phyloP scores from a whole-genome alignment of 257 asterid genomes.

The Solanum rostratum region DNA sequence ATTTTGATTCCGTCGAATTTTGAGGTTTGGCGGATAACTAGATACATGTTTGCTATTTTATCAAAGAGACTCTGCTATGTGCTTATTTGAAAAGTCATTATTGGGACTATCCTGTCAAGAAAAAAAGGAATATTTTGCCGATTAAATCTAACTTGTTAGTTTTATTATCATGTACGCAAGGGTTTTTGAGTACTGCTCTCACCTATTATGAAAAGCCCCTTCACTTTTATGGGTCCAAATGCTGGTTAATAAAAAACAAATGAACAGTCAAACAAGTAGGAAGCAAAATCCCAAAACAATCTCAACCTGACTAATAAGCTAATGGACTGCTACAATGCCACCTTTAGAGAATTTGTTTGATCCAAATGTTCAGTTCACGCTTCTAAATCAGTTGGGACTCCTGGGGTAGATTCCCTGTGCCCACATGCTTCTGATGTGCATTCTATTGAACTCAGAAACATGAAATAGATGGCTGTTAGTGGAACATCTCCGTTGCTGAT shows the following conservation, averaged over 20 bases:
- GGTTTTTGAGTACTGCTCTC: background rate
- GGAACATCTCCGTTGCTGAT: background rate
- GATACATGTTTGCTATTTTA: background rate
- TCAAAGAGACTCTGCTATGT: background rate
- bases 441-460: background rate
- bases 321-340: background rate
- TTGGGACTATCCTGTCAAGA: background rate
- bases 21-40: background rate
- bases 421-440: background rate
- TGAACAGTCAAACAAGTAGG: background rate
- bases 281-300: background rate
- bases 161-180: background rate
- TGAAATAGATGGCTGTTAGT: background rate
- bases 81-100: background rate
- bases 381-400: background rate
- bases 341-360: background rate
- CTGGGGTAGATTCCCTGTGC: background rate
- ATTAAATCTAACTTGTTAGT: background rate
- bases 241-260: background rate
- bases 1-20: background rate
- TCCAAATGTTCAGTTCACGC: background rate
- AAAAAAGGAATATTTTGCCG: background rate
- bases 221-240: background rate
- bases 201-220: background rate
- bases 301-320: background rate